Evolutionary conservation across 2,329 filamentous ascomycete species (phyloP), one percentile per base, ranked within the genome.

Genomic region (Paecilomyces sp.): DNA sequence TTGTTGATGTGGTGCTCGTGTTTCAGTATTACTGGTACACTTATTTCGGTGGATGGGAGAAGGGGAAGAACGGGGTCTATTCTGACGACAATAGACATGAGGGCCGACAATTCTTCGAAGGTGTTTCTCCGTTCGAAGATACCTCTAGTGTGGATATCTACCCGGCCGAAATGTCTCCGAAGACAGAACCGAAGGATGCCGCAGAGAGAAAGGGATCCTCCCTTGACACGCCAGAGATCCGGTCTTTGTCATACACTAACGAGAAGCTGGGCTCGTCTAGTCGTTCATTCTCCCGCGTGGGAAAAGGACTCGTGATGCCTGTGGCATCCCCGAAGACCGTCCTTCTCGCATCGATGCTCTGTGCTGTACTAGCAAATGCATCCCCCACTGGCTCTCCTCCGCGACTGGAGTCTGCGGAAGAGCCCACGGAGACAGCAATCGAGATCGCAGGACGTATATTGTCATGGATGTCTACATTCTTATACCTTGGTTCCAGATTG

Each of bases 11-110:
- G 31, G 79, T 82, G 36, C 75, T 89, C 30, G 84, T 87, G 7
- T 74, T 78, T 36, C 86, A 89, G 72, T 88, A 85, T 76, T 74
- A 86, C 41, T 88, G 85, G 84, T 89, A 88, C 66, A 84, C 85
- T 56, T 76, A 82, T 61, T 68, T 85, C 61, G 79, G 81, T 66
- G 77, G 82, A 58, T 80, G 78, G 54, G 71, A 78, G 58, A 76
- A 79, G 22, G 68, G 64, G 12, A 72, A 73, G 57, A 61, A 65
- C 58, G 66, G 67, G 18, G 60, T 72, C 28, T 63, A 66, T 30
- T 64, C 65, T 55, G 64, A 68, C 54, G 64, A 68, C 55, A 65
- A 72, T 54, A 68, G 71, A 55, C 64, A 68, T 25, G 61, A 60
- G 13, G 65, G 67, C 25, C 66, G 65, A 50, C 65, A 67, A 53